A percentile compares a stretch with the other conserved stretches of the same genome.
Evolutionary conservation across 768 basidiomycete genomes (phyloP).

Genomic region (Termitomyces sp.): DNA sequence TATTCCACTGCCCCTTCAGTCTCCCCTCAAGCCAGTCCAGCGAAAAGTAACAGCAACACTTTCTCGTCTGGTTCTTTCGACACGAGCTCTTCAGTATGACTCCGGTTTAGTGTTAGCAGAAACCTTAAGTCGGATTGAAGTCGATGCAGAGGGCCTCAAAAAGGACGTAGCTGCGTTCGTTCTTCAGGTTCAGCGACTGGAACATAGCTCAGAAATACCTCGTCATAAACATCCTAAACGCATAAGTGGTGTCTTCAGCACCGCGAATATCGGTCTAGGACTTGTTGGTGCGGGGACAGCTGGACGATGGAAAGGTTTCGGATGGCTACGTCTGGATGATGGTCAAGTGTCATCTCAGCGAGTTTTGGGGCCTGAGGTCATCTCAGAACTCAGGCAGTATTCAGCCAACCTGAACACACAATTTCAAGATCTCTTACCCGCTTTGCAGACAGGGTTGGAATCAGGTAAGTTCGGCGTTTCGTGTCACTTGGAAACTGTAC

Average conservation of each 20-base stretch:
- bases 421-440: conserved; percentile 32
- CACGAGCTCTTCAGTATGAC: conserved; percentile 85
- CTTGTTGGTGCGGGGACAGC: conserved; percentile 77
- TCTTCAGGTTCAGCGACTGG: conserved; percentile 57
- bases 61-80: conserved; percentile 83
- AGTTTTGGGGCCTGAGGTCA: conserved; percentile 43
- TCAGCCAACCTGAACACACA: conserved; percentile 45
- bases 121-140: conserved; percentile 64
- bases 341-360: conserved; percentile 41
- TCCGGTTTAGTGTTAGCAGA: conserved; percentile 57
- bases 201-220: conserved; percentile 27
- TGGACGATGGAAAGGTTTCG: conserved; percentile 80
- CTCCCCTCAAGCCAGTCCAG: conserved; percentile 72
- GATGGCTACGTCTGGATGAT: conserved; percentile 60
- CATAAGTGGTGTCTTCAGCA: conserved; percentile 54
- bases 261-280: conserved; percentile 64
- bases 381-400: conserved; percentile 46
- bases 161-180: conserved; percentile 66
- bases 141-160: conserved; percentile 72
- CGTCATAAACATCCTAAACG: conserved; percentile 40
- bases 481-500: background rate
- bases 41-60: conserved; percentile 85
- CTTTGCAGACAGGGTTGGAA: conserved; percentile 25
- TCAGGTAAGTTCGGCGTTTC: conserved; percentile 27
- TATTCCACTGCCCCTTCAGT: conserved; percentile 38